Evolutionary conservation across 2,329 filamentous ascomycete species (phyloP).

Genomic region (Colletotrichum tropicale): DNA sequence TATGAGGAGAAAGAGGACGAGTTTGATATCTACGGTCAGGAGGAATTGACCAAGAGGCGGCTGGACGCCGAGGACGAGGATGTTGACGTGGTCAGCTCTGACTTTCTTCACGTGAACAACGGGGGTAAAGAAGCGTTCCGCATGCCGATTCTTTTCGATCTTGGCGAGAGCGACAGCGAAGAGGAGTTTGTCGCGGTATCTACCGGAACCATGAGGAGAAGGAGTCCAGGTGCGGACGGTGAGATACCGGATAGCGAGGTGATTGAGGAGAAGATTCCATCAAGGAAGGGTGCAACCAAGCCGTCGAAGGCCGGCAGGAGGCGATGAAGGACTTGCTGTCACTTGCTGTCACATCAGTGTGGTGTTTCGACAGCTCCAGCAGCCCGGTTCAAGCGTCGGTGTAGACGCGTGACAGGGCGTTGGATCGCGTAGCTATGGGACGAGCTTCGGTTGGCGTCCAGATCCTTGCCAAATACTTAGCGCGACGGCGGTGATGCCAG

Average conservation of each 20-base stretch:
- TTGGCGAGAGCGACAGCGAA: constrained; percentile 93
- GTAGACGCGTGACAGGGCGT: constrained; percentile 7
- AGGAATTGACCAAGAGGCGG: constrained; percentile 90
- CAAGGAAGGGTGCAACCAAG: constrained; percentile 41
- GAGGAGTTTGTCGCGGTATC: constrained; percentile 78
- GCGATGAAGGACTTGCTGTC: not conserved
- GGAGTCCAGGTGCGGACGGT: constrained; percentile 78
- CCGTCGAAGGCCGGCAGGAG: constrained; percentile 5
- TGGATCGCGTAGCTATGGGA: constrained; percentile 9
- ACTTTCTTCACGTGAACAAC: constrained; percentile 62
- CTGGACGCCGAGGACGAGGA: constrained; percentile 93
- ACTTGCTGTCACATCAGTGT: not conserved
- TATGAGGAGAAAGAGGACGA: constrained; percentile 96
- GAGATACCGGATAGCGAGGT: constrained; percentile 63
- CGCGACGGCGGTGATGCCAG: not conserved
- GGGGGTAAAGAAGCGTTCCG: constrained; percentile 62
- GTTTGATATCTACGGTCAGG: constrained; percentile 95
- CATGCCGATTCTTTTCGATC: constrained; percentile 92
- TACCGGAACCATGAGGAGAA: constrained; percentile 83
- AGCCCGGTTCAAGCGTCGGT: not conserved
- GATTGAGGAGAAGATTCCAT: constrained; percentile 41
- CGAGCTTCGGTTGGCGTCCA: constrained; percentile 12
- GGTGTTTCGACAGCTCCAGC: not conserved
- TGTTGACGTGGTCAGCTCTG: constrained; percentile 83
- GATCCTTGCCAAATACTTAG: not conserved